Percentiles rank a stretch among this genome's conserved stretches.
phyloP scores from a whole-genome alignment of 495 filamentous ascomycete genomes.

The Trichoderma gamsii region DNA sequence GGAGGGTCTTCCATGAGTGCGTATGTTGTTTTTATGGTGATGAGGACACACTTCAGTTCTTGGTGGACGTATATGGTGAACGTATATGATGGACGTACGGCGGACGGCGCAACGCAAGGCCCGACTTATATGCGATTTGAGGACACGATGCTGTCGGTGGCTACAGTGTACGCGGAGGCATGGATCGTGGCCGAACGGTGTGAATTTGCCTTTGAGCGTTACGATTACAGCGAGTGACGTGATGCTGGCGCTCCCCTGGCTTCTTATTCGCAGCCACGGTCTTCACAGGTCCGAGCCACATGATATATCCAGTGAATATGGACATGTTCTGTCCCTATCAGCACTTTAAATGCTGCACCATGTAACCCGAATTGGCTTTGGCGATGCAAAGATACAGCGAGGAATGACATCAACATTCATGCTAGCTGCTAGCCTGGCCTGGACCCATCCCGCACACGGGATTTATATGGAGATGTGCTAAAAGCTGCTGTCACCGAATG shows the following conservation, averaged over 20 bases:
- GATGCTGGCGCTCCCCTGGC: background rate
- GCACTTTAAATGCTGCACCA: background rate
- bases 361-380: too few relatives aligned
- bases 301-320: background rate
- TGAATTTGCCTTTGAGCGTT: background rate
- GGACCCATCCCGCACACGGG: background rate
- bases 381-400: background rate
- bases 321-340: background rate
- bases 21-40: background rate
- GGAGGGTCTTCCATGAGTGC: background rate
- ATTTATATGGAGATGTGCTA: background rate
- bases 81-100: background rate
- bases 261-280: background rate
- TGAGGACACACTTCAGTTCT: background rate
- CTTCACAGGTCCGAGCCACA: slow-evolving; percentile 9
- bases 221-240: background rate
- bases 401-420: background rate
- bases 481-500: background rate
- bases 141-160: background rate
- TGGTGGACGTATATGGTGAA: background rate
- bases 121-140: background rate
- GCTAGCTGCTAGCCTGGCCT: background rate
- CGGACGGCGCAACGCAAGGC: background rate
- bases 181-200: background rate
- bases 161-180: background rate